phyloP scores from a whole-genome alignment of 1,139 yeast species.

The Sugiyamaella novakii region DNA sequence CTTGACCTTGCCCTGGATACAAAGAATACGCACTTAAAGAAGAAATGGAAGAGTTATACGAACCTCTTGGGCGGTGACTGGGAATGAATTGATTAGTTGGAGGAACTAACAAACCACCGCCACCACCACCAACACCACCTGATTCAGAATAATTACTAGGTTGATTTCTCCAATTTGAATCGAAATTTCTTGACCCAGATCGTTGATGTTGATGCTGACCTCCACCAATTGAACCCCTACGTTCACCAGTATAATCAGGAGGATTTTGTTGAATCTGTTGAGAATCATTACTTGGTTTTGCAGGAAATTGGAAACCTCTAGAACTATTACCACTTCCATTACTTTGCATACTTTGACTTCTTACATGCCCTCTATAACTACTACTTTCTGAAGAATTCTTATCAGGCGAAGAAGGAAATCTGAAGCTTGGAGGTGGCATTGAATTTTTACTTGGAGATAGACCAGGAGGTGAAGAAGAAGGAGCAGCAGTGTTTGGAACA shows the following conservation, averaged over 20 bases:
- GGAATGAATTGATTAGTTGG: constrained; percentile 57
- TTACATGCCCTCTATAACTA: constrained; percentile 15
- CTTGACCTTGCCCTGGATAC: constrained; percentile 28
- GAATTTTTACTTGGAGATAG: constrained; percentile 15
- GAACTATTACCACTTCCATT: constrained; percentile 9
- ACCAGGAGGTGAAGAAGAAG: constrained; percentile 18
- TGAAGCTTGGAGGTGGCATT: constrained; percentile 41
- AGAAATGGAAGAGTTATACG: constrained; percentile 64
- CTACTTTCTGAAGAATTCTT: constrained; percentile 25
- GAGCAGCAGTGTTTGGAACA: too few relatives aligned
- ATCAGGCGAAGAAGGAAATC: constrained; percentile 56
- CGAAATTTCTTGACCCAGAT: constrained; percentile 57
- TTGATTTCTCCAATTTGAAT: constrained; percentile 42
- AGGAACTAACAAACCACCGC: constrained; percentile 37
- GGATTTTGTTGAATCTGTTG: constrained; percentile 1
- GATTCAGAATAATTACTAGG: constrained; percentile 22
- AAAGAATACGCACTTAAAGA: constrained; percentile 46
- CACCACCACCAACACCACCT: constrained; percentile 2
- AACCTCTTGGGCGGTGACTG: constrained; percentile 75
- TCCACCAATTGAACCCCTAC: constrained; percentile 25
- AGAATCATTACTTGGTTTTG: not conserved
- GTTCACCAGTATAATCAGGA: constrained; percentile 15
- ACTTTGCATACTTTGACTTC: constrained; percentile 24
- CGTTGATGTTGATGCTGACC: constrained; percentile 44
- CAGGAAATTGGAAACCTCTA: constrained; percentile 20